Percentiles rank a stretch among this genome's conserved stretches.
These are phyloP conservation scores for Aegle marmelos DNA, from an alignment of 345 rosid genomes.

Conservation along the genomic window DNA sequence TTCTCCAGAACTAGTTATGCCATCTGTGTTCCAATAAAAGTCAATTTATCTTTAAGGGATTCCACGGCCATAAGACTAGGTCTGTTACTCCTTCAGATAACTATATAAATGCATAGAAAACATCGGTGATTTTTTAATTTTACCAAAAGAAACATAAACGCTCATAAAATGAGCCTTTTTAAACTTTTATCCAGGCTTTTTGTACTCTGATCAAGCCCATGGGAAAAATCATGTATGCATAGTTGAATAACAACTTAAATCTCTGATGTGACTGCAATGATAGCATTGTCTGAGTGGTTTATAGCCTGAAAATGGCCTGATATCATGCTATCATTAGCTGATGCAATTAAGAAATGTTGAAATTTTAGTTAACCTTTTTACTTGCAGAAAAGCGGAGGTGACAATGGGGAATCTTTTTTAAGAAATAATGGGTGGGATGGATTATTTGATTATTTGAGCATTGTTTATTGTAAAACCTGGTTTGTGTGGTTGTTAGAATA, in stretches of 20 bases:
- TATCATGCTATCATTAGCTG: not conserved
- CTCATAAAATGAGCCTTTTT: not conserved
- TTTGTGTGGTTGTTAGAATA: not conserved
- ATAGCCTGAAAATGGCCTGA: not conserved
- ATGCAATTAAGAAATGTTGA: not conserved
- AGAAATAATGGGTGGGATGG: not conserved
- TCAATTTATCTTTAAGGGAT: not conserved
- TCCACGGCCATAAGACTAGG: not conserved
- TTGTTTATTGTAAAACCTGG: not conserved
- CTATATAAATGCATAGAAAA: not conserved
- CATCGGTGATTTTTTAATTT: not conserved
- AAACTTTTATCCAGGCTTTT: not conserved
- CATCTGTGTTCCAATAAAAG: not conserved
- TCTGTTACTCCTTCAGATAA: not conserved
- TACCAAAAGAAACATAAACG: not conserved
- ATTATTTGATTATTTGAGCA: not conserved
- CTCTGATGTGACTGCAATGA: not conserved
- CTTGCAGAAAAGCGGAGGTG: not conserved
- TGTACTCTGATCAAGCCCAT: not conserved
- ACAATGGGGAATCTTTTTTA: not conserved
- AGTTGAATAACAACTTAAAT: not conserved
- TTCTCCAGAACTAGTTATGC: not conserved
- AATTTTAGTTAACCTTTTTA: not conserved
- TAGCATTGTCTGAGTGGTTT: not conserved
- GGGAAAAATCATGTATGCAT: not conserved